Evolutionary conservation across 2,329 filamentous ascomycete species (phyloP), one percentile per base, ranked within the genome.

Genomic region (Fusarium nygamai): DNA sequence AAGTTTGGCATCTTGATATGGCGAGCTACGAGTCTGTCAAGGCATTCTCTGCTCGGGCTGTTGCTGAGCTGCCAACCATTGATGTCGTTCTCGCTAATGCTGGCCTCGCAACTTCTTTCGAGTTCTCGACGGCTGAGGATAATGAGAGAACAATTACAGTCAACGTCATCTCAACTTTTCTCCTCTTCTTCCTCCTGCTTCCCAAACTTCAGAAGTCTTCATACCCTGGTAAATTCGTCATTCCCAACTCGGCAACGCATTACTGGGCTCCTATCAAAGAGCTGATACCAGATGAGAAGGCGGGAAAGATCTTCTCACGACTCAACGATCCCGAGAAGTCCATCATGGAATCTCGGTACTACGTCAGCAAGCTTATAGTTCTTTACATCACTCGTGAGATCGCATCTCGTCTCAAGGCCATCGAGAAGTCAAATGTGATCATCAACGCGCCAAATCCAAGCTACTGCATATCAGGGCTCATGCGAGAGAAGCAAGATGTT

Each of bases 1-100:
- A 87, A 16, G 85, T 89, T 19, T 89, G 85, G 85, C 13, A 75
- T 0, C 73, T 89, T 8, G 86, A 89, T 50, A 85, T 89, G 82
- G 67, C 61, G 0, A 83, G 79, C 4, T 88, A 88, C 31, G 79
- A 81, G 0, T 88, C 86, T 0, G 78, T 89, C 19, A 80, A 81
- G 33, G 62, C 72, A 0, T 89, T 89, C 47, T 80, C 80, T 3
- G 53, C 47, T 14, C 39, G 74, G 1, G 73, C 58, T 2, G 22
- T n/a, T 0, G 22, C 56, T n/a, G 56, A 78, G 3, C 78, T 88
- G 8, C 59, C 79, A 0, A 82, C 83, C 16, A 71, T 89, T 12
- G 86, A 89, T 65, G 83, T 80, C 8, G 82, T 85, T 0, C 77
- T 88, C 8, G 81, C 83, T 38, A 89, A 84, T 41, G 82, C 82